Conservation (phyloP, 176 grass and related monocot genomes). For the Ensete ventricosum region DNA sequence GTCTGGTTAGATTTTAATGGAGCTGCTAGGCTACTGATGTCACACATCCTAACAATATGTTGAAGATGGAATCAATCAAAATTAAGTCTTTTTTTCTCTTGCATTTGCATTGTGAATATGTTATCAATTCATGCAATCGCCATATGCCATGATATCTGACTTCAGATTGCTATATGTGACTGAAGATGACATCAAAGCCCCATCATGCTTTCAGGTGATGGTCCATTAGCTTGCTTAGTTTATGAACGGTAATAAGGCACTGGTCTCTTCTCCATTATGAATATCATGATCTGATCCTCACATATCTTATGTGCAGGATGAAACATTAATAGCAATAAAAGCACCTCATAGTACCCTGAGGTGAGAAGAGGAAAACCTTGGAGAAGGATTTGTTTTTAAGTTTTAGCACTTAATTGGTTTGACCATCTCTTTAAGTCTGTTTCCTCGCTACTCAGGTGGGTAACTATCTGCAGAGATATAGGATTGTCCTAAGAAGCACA, state of each 20-base stretch:
- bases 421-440: not conserved
- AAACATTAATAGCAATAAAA: constrained; percentile 86
- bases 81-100: constrained; percentile 31
- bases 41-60: constrained; percentile 11
- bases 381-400: not conserved
- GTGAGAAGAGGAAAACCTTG: constrained; percentile 26
- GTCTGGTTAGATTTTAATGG: constrained; percentile 21
- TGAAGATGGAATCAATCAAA: too few species aligned
- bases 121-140: not conserved
- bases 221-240: not conserved
- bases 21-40: not conserved
- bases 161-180: constrained; percentile 85
- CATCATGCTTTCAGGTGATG: constrained; percentile 80
- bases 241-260: not conserved
- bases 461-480: constrained; percentile 67
- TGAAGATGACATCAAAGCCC: constrained; percentile 86
- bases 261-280: not conserved
- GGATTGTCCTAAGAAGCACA: constrained; percentile 77
- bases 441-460: constrained; percentile 42
- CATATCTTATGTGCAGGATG: constrained; percentile 43
- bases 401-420: not conserved
- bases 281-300: not conserved
- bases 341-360: constrained; percentile 75
- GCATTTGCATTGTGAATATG: not conserved
- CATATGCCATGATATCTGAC: not conserved